These are phyloP conservation scores for Colletotrichum noveboracense DNA, from an alignment of 2,329 filamentous ascomycete genomes.

Conservation along the genomic window DNA sequence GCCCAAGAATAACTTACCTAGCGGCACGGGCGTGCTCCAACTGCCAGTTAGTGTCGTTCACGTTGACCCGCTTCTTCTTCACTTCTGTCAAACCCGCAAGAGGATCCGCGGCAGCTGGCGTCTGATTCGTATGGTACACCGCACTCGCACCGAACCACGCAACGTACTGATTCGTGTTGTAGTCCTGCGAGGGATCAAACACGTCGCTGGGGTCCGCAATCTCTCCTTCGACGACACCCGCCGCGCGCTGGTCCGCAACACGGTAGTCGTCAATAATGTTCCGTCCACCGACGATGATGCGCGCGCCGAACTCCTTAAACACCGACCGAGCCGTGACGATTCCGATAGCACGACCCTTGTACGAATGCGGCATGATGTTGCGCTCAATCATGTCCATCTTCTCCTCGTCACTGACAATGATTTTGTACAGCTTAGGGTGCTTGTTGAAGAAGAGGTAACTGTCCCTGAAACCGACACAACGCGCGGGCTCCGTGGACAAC, in stretches of 20 bases:
- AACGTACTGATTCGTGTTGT: constrained; percentile 99
- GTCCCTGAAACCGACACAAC: constrained; percentile 96
- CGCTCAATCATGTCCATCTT: constrained; percentile 96
- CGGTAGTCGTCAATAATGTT: constrained; percentile 91
- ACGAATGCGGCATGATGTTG: constrained; percentile 95
- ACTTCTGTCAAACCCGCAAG: constrained; percentile 75
- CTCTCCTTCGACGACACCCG: constrained; percentile 86
- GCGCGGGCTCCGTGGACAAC: constrained; percentile 95
- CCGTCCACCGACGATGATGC: constrained; percentile 90
- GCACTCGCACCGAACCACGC: constrained; percentile 97
- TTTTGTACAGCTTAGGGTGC: constrained; percentile 94
- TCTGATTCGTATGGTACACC: constrained; percentile 83
- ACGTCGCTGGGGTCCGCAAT: constrained; percentile 89
- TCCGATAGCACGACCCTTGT: constrained; percentile 97
- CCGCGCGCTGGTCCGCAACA: constrained; percentile 73
- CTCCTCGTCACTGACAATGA: constrained; percentile 96
- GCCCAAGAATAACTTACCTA: constrained; percentile 62
- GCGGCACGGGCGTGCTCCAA: constrained; percentile 91
- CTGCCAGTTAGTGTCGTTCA: constrained; percentile 97
- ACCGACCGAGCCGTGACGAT: constrained; percentile 96
- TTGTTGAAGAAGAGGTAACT: constrained; percentile 99
- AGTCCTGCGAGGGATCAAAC: constrained; percentile 79
- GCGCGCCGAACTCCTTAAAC: constrained; percentile 93
- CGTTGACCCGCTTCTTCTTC: constrained; percentile 84
- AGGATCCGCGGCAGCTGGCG: constrained; percentile 76